Evolutionary conservation across 1,284 basidiomycete species (phyloP), one percentile per base, ranked within the genome.

Genomic region (Ustilago vetiveriae): DNA sequence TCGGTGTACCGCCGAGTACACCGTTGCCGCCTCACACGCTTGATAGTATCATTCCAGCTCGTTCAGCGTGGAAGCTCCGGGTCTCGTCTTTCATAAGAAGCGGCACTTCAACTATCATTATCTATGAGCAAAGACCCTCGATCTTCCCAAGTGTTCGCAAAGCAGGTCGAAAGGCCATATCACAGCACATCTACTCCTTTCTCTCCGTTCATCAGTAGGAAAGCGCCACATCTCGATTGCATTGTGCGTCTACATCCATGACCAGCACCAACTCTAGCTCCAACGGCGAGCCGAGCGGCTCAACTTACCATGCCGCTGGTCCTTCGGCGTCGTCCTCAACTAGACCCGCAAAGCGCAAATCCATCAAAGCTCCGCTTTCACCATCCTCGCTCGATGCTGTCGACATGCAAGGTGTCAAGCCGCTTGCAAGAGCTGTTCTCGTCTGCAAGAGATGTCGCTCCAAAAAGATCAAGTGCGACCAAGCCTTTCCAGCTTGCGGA

Each of bases 381-480:
- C 46, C 55, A 11, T 32, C 55, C 4, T 41, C 39, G 26, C n/a
- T 36, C 8, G 48, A 60, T 26, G 22, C 39, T 22, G 3, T 26
- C 26, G 49, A 58, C 33, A 5, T 39, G 13, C 59, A 48, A 16
- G 67, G 62, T 17, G 26, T 29, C 17, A 71, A 67, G 39, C 68
- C 68, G 16, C 58, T 71, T 7, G 63, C 63, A 9, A 46, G 68
- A 6, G 63, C 68, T 4, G 63, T 71, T 14, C 52, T 71, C 8
- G 68, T 71, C 32, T 71, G 68, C 53, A 66, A 66, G 35, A 44
- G 68, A 24, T 71, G 68, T 33, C 57, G 68, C 3, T 66, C 68
- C 39, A 71, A 71, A 27, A 71, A 71, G 58, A 71, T 67, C 63
- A 71, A 71, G 30, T 71, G 68, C 29, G 68, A 71, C 37, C 68